A percentile compares a stretch with the other conserved stretches of the same genome.
Evolutionary conservation across 306 rosid species (phyloP).

Genomic region (Lathyrus aphaca): DNA sequence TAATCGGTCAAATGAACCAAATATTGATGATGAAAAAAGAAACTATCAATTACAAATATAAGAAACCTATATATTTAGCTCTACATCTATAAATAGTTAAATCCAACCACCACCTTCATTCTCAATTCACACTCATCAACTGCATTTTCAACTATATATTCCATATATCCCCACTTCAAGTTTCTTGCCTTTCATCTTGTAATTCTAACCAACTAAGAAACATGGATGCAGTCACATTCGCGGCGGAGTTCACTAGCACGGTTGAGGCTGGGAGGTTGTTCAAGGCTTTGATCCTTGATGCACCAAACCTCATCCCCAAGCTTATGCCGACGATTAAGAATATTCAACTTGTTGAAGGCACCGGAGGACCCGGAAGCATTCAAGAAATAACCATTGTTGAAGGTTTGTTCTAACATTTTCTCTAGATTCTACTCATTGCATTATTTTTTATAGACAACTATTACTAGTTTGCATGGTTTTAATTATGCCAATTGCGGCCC

Average conservation of each 20-base stretch:
- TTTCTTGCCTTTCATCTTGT: too few species aligned
- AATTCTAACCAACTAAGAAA: not conserved
- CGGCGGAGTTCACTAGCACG: conserved; percentile 44
- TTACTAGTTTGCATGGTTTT: too few species aligned
- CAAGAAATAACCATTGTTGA: conserved; percentile 55
- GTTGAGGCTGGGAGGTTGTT: conserved; percentile 52
- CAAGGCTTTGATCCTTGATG: conserved; percentile 73
- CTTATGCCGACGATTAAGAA: conserved; percentile 52
- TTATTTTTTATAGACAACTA: too few species aligned
- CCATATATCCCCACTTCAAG: not conserved
- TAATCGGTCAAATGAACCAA: too few species aligned
- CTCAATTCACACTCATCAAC: conserved; percentile 29
- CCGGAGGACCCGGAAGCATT: conserved; percentile 73
- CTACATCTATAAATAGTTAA: conserved; percentile 33
- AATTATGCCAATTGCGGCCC: too few species aligned
- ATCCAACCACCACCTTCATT: not conserved
- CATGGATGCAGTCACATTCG: conserved; percentile 35
- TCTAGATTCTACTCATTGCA: not conserved
- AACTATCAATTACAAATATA: not conserved
- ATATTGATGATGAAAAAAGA: not conserved
- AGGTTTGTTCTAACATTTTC: conserved; percentile 43
- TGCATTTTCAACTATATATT: conserved; percentile 20
- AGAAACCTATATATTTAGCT: conserved; percentile 9
- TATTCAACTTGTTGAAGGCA: conserved; percentile 58
- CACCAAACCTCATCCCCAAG: conserved; percentile 58